Conservation (phyloP, 2,329 filamentous ascomycete species). For the Keithomyces neogunnii region DNA sequence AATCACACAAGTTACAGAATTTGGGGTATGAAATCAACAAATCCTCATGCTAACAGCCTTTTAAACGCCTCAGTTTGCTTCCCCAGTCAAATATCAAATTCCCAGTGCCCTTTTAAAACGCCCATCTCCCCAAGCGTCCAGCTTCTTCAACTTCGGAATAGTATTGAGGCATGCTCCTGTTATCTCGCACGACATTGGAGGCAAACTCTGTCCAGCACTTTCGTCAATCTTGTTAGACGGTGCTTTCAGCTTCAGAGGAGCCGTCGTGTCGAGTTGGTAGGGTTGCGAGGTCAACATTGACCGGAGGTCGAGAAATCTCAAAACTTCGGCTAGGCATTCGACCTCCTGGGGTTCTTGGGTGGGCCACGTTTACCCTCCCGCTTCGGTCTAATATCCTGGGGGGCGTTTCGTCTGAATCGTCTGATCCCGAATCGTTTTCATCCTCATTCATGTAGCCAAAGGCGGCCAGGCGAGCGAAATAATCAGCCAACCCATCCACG, state of each 20-base stretch:
- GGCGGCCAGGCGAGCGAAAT: constrained; percentile 72
- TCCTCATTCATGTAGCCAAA: constrained; percentile 43
- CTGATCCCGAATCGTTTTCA: constrained; percentile 30
- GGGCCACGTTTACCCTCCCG: constrained; percentile 49
- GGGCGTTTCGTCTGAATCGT: constrained; percentile 32
- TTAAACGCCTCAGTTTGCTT: background rate
- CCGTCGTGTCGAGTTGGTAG: background rate
- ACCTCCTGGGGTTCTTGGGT: constrained; percentile 46
- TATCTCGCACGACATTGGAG: too few relatives aligned
- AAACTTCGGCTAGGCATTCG: constrained; percentile 47
- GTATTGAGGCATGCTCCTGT: background rate
- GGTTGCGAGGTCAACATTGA: constrained; percentile 8
- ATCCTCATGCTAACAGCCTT: background rate
- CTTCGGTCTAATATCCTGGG: constrained; percentile 39
- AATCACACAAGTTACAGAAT: background rate
- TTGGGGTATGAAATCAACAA: background rate
- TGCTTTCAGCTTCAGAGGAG: background rate
- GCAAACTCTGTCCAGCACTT: background rate
- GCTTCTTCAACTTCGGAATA: background rate
- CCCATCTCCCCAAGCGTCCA: background rate
- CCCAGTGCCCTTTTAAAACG: too few relatives aligned
- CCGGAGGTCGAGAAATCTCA: constrained; percentile 37
- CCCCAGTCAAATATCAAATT: background rate
- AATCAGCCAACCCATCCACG: constrained; percentile 70
- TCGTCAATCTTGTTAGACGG: background rate